phyloP scores from a whole-genome alignment of 1,284 basidiomycete genomes.

The Irpex sp. region DNA sequence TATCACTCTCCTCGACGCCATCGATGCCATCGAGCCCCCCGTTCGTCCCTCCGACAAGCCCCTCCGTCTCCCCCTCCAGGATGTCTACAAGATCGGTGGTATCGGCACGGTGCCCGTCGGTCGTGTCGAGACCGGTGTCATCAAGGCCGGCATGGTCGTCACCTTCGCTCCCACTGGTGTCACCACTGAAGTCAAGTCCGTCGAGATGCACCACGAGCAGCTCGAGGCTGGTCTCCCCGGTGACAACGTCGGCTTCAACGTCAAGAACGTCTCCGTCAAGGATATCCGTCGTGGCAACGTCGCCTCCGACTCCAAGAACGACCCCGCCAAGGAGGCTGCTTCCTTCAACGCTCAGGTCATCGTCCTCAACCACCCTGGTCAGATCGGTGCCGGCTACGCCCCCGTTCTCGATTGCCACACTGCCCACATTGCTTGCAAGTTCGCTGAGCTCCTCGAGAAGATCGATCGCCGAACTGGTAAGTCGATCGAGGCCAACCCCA shows the following conservation, averaged over 20 bases:
- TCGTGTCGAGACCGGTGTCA: conserved; percentile 99
- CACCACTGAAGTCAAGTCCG: conserved; percentile 99
- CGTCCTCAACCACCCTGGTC: conserved; percentile 99
- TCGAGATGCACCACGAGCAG: conserved; percentile 99
- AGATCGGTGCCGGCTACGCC: conserved; percentile 97
- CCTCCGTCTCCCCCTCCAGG: conserved; percentile 99
- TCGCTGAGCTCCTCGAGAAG: conserved; percentile 97
- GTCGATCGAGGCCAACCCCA: conserved; percentile 83
- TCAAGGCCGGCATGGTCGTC: conserved; percentile 99
- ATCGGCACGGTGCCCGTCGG: conserved; percentile 99
- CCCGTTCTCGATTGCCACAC: conserved; percentile 99
- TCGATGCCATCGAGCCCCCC: conserved; percentile 99
- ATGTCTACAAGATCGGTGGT: conserved; percentile 99
- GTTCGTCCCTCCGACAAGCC: conserved; percentile 97
- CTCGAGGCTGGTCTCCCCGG: conserved; percentile 93
- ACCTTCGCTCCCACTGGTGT: conserved; percentile 96
- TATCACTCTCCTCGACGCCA: conserved; percentile 99
- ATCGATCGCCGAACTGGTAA: conserved; percentile 99
- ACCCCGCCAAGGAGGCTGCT: conserved; percentile 98
- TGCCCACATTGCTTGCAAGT: conserved; percentile 99
- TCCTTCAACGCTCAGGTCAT: conserved; percentile 99
- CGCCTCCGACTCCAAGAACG: conserved; percentile 99
- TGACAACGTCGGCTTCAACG: conserved; percentile 99
- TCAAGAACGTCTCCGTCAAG: conserved; percentile 99
- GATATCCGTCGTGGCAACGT: conserved; percentile 99